phyloP scores from a whole-genome alignment of 805 yeast genomes.

The Pichia nanzhaoensis region DNA sequence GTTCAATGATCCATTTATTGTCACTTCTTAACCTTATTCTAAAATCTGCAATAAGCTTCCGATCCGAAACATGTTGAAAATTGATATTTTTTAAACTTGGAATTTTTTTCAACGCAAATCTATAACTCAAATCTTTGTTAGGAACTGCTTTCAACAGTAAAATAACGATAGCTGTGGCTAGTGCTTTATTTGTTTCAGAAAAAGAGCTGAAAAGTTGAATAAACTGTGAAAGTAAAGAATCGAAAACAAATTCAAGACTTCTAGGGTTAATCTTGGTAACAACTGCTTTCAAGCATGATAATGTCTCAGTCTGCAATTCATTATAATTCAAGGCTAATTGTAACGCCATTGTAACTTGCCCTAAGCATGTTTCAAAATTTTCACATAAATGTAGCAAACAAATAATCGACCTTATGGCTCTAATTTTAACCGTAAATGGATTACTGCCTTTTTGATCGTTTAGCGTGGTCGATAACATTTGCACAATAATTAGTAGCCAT shows the following conservation, averaged over 20 bases:
- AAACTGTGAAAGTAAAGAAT: conserved; percentile 65
- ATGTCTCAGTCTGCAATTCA: conserved; percentile 52
- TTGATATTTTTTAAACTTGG: conserved; percentile 4
- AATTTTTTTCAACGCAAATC: conserved; percentile 5
- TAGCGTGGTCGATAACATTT: conserved; percentile 70
- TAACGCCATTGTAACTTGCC: conserved; percentile 80
- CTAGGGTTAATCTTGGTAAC: conserved; percentile 49
- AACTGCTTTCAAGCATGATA: conserved; percentile 63
- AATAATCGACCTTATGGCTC: conserved; percentile 67
- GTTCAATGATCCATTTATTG: conserved; percentile 65
- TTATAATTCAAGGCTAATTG: conserved; percentile 68
- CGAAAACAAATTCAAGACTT: conserved; percentile 60
- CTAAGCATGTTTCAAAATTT: conserved; percentile 48
- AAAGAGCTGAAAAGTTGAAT: conserved; percentile 60
- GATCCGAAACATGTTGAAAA: conserved; percentile 6
- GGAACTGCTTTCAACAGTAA: conserved; percentile 7
- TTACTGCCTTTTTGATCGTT: conserved; percentile 66
- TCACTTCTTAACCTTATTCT: conserved; percentile 52
- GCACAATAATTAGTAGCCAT: conserved; percentile 63
- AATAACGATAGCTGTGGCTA: conserved; percentile 31
- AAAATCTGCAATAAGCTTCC: conserved; percentile 34
- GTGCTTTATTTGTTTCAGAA: conserved; percentile 38
- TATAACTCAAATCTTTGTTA: conserved; percentile 10
- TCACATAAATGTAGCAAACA: conserved; percentile 49
- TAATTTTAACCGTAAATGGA: conserved; percentile 64